Percentiles rank a stretch among this genome's conserved stretches.
phyloP scores from a whole-genome alignment of 768 basidiomycete genomes.

The Agaricus sinodeliciosus region DNA sequence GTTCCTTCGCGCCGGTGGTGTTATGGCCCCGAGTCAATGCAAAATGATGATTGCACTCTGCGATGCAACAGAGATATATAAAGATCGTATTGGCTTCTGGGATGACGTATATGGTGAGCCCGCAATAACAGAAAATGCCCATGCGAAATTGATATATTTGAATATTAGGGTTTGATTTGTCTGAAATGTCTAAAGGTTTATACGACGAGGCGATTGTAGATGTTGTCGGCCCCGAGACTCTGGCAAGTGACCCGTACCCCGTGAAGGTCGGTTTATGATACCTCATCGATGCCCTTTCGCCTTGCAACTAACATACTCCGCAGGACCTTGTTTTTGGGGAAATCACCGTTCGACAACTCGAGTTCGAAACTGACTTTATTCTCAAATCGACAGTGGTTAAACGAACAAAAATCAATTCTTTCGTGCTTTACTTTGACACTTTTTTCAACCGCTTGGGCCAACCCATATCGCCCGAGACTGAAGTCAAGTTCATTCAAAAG shows the following conservation, averaged over 20 bases:
- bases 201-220: constrained; percentile 85
- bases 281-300: neutral
- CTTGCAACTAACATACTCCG: neutral
- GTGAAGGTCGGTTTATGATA: constrained; percentile 49
- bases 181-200: constrained; percentile 68
- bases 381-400: constrained; percentile 59
- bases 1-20: constrained; percentile 68
- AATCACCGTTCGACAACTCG: constrained; percentile 63
- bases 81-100: constrained; percentile 89
- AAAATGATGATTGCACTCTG: constrained; percentile 81
- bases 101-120: constrained; percentile 77
- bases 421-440: constrained; percentile 92
- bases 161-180: constrained; percentile 75
- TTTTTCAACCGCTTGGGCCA: constrained; percentile 69
- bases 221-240: constrained; percentile 56
- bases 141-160: neutral
- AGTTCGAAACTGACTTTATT: constrained; percentile 73
- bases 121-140: neutral
- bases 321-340: constrained; percentile 73
- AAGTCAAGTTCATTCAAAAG: constrained; percentile 51
- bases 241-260: constrained; percentile 55
- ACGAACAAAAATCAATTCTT: constrained; percentile 63
- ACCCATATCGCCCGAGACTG: constrained; percentile 42
- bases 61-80: constrained; percentile 66
- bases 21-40: constrained; percentile 90